Evolutionary conservation across 1,139 yeast species (phyloP).

Genomic region (Komagataea norvegica): DNA sequence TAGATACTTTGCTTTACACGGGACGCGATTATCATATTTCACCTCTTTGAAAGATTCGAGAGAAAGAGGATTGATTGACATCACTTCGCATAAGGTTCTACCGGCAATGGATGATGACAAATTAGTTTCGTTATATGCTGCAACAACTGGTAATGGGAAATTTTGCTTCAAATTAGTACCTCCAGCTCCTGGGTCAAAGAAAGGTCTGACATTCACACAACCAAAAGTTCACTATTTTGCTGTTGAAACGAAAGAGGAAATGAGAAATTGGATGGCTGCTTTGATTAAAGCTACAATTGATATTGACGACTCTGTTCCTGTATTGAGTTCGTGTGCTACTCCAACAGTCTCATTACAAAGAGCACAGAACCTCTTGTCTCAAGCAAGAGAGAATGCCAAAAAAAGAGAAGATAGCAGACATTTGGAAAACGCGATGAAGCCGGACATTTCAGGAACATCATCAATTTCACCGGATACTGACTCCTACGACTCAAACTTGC

Average conservation of each 20-base stretch:
- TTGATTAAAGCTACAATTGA: conserved; percentile 95
- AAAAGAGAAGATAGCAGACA: conserved; percentile 50
- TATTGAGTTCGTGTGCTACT: conserved; percentile 88
- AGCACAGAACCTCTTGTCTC: conserved; percentile 83
- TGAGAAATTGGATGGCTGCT: conserved; percentile 95
- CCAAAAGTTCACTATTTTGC: conserved; percentile 96
- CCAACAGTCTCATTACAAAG: conserved; percentile 85
- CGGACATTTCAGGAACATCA: conserved; percentile 22
- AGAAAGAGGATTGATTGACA: conserved; percentile 91
- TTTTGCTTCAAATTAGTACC: conserved; percentile 91
- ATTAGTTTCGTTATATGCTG: conserved; percentile 80
- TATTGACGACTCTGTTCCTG: conserved; percentile 88
- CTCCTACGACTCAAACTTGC: conserved; percentile 25
- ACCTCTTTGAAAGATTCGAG: conserved; percentile 71
- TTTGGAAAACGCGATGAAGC: conserved; percentile 9
- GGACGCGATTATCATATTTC: conserved; percentile 88
- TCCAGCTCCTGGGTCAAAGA: conserved; percentile 95
- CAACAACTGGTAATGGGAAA: conserved; percentile 88
- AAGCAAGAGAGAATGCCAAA: conserved; percentile 70
- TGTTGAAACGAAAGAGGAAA: conserved; percentile 83
- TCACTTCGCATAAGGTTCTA: conserved; percentile 88
- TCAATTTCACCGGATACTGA: conserved; percentile 26
- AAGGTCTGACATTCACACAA: conserved; percentile 93
- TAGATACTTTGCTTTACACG: conserved; percentile 84
- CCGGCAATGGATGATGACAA: conserved; percentile 73